Base-by-base conservation (phyloP, 148 eudicot genomes). In the Chenopodium album region DNA sequence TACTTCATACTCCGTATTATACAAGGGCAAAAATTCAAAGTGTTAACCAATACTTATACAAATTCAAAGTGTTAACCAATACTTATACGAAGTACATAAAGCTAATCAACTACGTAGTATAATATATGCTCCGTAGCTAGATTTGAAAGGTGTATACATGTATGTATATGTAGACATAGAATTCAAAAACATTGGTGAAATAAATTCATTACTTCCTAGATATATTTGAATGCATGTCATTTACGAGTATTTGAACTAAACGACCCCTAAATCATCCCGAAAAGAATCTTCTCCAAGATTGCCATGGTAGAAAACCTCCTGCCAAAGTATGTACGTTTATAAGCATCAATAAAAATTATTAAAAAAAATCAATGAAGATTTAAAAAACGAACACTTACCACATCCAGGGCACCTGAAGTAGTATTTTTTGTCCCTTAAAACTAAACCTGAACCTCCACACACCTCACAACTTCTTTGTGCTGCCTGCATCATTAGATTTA, bases 251-350 rank as follows among this genome's bases (percentile, higher is more conserved):
- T 4, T 28, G 70, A 66, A 67, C 9, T 7, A 29, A 19, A 20
- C 28, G 5, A 26, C 9, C 16, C 8, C 20, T 54, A 17, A 60
- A 76, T 88, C 82, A 94, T 52, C 98, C 98, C 46, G 93, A 86
- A 80, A 95, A 95, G 85, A 95, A 95, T 71, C 98, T 85, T 82
- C 79, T 92, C 97, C 98, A 95, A 13, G 98, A 95, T 77, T 91
- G 96, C 98, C 98, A 95, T 75, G 98, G 98, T 68, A 95, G 90
- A 87, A 93, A 95, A 67, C 98, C 98, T 75, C 98, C 97, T 95
- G 90, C 79, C 66, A 80, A 54, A 12, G 34, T 7, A 41, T 5
- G 44, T 41, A 41, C 8, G 44, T 4, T 41, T 41, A 6, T 54
- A 16, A 54, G 14, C 26, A 28, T 47, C 9, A 64, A 63, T 37